Percentiles rank a stretch among this genome's conserved stretches.
phyloP scores from a whole-genome alignment of 495 filamentous ascomycete genomes.

The Mycothermus thermophilus region DNA sequence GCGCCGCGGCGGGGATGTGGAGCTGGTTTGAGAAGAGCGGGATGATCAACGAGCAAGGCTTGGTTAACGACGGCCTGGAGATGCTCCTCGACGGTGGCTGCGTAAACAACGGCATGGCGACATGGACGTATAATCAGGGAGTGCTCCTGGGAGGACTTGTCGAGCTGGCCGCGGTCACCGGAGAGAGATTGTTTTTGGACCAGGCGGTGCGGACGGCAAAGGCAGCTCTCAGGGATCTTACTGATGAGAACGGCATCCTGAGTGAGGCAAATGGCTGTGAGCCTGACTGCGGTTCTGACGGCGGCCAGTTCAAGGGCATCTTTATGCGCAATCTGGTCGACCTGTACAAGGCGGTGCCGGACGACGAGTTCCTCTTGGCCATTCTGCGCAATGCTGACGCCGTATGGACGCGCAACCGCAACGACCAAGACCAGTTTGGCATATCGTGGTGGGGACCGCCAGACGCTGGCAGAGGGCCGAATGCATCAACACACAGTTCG shows the following conservation, averaged over 20 bases:
- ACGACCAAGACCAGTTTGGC: constrained; percentile 37
- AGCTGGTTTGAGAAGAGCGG: constrained; percentile 52
- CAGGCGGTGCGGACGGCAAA: constrained; percentile 51
- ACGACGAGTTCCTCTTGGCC: constrained; percentile 37
- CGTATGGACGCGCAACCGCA: constrained; percentile 52
- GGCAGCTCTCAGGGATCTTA: constrained; percentile 43
- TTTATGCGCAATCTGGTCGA: constrained; percentile 57
- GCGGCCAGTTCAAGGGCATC: constrained; percentile 64
- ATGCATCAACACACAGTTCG: constrained; percentile 44
- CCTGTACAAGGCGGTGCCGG: constrained; percentile 39
- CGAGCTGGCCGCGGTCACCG: constrained; percentile 45
- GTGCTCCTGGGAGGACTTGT: constrained; percentile 60
- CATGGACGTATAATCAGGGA: constrained; percentile 74
- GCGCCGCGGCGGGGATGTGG: constrained; percentile 46
- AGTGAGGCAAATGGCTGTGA: constrained; percentile 46
- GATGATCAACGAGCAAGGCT: constrained; percentile 49
- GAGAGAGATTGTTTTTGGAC: constrained; percentile 37
- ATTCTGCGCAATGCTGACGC: constrained; percentile 49
- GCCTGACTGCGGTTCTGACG: constrained; percentile 46
- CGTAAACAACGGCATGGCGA: constrained; percentile 47
- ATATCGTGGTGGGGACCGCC: constrained; percentile 47
- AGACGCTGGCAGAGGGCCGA: constrained; percentile 30
- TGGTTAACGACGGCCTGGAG: constrained; percentile 57
- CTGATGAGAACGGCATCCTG: constrained; percentile 45
- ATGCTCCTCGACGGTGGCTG: constrained; percentile 33